These are phyloP conservation scores for Sporothrix pallida DNA, from an alignment of 2,329 filamentous ascomycete species.

Conservation along the genomic window DNA sequence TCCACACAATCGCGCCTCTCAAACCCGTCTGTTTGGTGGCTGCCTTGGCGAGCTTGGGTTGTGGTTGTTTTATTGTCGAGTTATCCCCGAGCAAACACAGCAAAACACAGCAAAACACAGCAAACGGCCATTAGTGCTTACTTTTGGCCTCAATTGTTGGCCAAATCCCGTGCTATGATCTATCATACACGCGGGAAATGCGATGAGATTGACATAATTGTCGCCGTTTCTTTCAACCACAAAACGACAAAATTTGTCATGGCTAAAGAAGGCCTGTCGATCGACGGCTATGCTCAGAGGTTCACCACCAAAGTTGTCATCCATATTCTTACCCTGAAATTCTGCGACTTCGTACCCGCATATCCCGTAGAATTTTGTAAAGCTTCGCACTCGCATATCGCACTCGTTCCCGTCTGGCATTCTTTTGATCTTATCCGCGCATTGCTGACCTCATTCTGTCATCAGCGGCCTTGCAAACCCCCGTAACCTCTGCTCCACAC, in stretches of 20 bases:
- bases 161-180: background rate
- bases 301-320: background rate
- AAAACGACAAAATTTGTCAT: background rate
- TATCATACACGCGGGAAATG: background rate
- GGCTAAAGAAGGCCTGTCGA: background rate
- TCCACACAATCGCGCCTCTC: background rate
- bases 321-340: too few species aligned
- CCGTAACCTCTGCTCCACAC: background rate
- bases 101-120: background rate
- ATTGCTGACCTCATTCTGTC: too few species aligned
- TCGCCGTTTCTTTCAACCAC: background rate
- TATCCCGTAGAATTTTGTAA: too few species aligned
- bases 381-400: background rate
- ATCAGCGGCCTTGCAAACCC: background rate
- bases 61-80: background rate
- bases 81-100: background rate
- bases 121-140: slow-evolving; percentile 1
- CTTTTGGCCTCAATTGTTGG: slow-evolving; percentile 2
- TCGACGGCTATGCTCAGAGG: background rate
- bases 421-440: too few species aligned
- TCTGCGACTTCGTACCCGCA: too few species aligned
- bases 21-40: background rate
- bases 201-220: background rate
- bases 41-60: background rate
- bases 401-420: background rate